Base-by-base conservation (phyloP, 2,329 filamentous ascomycete species). In the Colletotrichum higginsianum region DNA sequence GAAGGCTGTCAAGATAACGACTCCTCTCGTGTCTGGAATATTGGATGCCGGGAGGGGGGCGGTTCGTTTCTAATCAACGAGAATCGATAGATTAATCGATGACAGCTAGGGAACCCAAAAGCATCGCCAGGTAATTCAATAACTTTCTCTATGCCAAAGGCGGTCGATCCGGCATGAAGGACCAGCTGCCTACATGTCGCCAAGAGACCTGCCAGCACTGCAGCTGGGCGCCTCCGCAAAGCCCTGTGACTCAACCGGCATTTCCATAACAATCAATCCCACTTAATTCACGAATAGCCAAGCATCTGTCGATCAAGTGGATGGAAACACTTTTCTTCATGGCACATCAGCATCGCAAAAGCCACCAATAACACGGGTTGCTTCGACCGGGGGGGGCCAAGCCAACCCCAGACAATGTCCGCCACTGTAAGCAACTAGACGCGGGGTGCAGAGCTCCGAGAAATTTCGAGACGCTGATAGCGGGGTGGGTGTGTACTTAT, bases 361-460 rank as follows among this genome's bases (percentile, higher is more conserved):
- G 61, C 66, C 66, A 69, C 66, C 66, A 69, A 66, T 69, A 46
- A 46, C 40, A 35, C 18, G 5, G 15, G 35, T 11, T 5, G 26
- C 35, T 18, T 58, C 35, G 42, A 49, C 66, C 15, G n/a, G 66
- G 23, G 66, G 61, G 55, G 55, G 15, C 53, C 30, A 50, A 69
- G 66, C 66, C 61, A 60, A 42, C 35, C 44, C 61, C 52, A 35
- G 52, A 38, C n/a, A 57, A 64, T 16, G 46, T 16, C 66, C 44
- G 53, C 46, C 44, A 38, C 26, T 35, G 4, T 1, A 18, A 53
- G 11, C 53, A 42, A 4, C 7, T 40, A 40, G 55, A 65, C 61
- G 61, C 53, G 61, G 66, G 61, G 61, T 60, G 46, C 53, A 66
- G 53, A 52, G 35, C 55, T 69, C 66, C 66, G 66, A 65, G 35